Conservation (phyloP, 2,329 filamentous ascomycete species). For the Ophiostoma piceae region DNA sequence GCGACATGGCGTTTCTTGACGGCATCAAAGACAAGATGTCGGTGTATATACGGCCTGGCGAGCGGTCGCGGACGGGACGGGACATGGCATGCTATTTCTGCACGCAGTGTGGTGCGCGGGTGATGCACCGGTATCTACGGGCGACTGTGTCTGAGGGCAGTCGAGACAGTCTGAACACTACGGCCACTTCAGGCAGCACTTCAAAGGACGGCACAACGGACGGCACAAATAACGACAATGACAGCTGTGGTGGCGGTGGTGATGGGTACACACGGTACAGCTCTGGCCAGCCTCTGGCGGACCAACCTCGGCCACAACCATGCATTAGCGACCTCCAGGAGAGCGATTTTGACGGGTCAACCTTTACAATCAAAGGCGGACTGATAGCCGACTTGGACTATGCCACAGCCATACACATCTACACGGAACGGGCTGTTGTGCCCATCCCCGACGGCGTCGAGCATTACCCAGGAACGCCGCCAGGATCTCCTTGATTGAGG, state of each 20-base stretch:
- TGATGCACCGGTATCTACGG: conserved; percentile 38
- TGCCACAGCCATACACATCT: conserved; percentile 42
- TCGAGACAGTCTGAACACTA: too few relatives aligned
- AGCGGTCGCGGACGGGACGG: neutral
- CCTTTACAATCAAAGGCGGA: conserved; percentile 45
- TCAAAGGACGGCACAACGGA: neutral
- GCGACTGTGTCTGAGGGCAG: neutral
- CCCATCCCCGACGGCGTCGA: neutral
- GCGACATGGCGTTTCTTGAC: conserved; percentile 21
- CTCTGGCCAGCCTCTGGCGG: neutral
- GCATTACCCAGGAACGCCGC: neutral
- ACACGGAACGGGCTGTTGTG: conserved; percentile 29
- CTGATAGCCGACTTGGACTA: conserved; percentile 39
- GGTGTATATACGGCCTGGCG: conserved; percentile 18
- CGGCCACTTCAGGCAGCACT: neutral
- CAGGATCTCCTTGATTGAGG: neutral
- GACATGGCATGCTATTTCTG: conserved; percentile 32
- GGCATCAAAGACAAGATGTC: conserved; percentile 9
- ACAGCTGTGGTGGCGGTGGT: conserved; percentile 18
- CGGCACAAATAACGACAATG: neutral
- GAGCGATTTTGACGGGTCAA: conserved; percentile 22
- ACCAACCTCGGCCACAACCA: too few relatives aligned
- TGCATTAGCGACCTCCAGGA: neutral
- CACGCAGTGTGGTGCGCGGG: conserved; percentile 38
- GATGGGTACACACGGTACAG: neutral